Conservation (phyloP, 495 filamentous ascomycete species). For the Aspergillus ellipticus region DNA sequence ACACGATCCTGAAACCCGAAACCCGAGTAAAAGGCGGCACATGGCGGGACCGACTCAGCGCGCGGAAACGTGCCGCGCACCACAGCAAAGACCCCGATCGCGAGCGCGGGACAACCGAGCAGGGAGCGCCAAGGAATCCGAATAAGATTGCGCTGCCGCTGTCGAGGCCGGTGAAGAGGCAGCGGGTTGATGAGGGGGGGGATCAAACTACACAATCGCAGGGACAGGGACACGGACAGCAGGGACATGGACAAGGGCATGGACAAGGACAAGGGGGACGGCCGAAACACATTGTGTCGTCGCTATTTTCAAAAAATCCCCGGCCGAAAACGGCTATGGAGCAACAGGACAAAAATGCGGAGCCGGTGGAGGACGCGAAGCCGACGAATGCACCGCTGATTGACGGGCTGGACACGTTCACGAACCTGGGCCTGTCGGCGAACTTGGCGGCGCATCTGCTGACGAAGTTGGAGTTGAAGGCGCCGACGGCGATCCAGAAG, state of each 20-base stretch:
- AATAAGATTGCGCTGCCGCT: conserved; percentile 35
- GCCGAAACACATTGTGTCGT: conserved; percentile 68
- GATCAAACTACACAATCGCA: no score
- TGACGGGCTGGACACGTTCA: conserved; percentile 78
- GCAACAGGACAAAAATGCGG: conserved; percentile 39
- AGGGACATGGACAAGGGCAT: background rate
- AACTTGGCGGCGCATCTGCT: conserved; percentile 77
- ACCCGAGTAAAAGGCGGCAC: conserved; percentile 81
- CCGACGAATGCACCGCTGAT: conserved; percentile 97
- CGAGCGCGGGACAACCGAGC: conserved; percentile 4
- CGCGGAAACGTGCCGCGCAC: conserved; percentile 63
- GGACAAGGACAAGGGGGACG: conserved; percentile 16
- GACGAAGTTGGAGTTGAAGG: conserved; percentile 80
- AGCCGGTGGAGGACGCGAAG: conserved; percentile 49
- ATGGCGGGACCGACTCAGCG: conserved; percentile 83
- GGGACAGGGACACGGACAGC: no score
- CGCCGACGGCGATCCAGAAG: conserved; percentile 92
- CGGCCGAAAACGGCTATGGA: conserved; percentile 47
- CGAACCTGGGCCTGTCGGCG: conserved; percentile 71
- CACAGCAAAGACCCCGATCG: conserved; percentile 14
- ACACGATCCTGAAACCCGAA: conserved; percentile 54
- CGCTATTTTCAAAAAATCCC: conserved; percentile 87
- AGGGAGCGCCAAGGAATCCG: conserved; percentile 27
- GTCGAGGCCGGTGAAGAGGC: conserved; percentile 37
- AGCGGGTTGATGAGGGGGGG: conserved; percentile 28